A percentile compares a stretch with the other conserved stretches of the same genome.
phyloP scores from a whole-genome alignment of 2,329 filamentous ascomycete genomes.

The Ilyonectria robusta region DNA sequence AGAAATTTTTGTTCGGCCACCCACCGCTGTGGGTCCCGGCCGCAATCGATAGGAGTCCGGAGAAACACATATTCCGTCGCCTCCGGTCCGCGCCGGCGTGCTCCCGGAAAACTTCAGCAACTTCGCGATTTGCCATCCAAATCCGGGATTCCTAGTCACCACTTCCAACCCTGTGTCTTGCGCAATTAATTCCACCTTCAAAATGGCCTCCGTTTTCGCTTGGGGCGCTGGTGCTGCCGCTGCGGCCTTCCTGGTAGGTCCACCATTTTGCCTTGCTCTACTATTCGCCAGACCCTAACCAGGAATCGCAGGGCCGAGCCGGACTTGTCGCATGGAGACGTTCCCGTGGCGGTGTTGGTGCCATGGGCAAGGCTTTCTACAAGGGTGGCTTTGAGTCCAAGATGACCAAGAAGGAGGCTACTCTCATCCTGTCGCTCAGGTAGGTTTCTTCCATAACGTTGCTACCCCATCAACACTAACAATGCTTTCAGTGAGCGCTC shows the following conservation, averaged over 20 bases:
- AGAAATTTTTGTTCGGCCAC: conserved; percentile 44
- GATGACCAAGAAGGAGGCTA: conserved; percentile 94
- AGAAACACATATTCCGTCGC: conserved; percentile 36
- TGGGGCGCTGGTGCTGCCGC: conserved; percentile 64
- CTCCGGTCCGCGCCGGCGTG: conserved; percentile 44
- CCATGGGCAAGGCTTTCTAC: conserved; percentile 92
- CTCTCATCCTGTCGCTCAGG: conserved; percentile 92
- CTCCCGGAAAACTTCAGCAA: conserved; percentile 47
- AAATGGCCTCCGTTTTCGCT: conserved; percentile 62
- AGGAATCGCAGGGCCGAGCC: conserved; percentile 80
- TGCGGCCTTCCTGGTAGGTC: conserved; percentile 65
- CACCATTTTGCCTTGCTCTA: background rate
- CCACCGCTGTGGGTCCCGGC: conserved; percentile 22
- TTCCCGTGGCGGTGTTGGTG: conserved; percentile 82
- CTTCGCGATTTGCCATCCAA: conserved; percentile 36
- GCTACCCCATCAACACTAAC: conserved; percentile 16
- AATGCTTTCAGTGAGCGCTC: conserved; percentile 78
- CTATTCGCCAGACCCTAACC: conserved; percentile 25
- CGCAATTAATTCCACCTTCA: conserved; percentile 21
- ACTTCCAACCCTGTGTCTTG: conserved; percentile 25
- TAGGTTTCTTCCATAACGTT: conserved; percentile 58
- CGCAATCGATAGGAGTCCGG: conserved; percentile 46
- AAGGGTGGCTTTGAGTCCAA: conserved; percentile 98
- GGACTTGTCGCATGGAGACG: conserved; percentile 90
- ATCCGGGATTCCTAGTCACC: conserved; percentile 32